Evolutionary conservation across 176 grass and related monocot genomes (phyloP), one percentile per base, ranked within the genome.

Genomic region (Rhipidocladum racemiflorum): DNA sequence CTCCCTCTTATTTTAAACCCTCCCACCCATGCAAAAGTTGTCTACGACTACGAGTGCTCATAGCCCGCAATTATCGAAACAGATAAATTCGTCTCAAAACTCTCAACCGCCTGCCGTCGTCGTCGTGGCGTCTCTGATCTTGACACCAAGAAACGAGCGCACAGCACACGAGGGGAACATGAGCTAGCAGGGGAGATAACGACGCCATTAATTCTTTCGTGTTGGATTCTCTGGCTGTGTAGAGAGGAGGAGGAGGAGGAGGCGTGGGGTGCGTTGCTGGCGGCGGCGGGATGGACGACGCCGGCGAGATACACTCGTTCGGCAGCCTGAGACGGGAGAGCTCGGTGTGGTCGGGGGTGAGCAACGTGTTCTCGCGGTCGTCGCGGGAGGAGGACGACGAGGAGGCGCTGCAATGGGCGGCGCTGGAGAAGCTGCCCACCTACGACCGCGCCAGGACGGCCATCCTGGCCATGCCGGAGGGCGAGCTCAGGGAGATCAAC

Each of bases 391-490:
- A 50, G 4, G 89, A 94, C 68, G 92, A 94, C 75, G 89, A 94
- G 89, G 92, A 94, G 83, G 92, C 89, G 15, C 92, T 94, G 67
- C 81, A 84, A 65, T 94, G 92, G 89, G 89, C 92, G 27, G 83
- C 89, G 44, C 86, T 94, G 10, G 89, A 94, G 86, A 78, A 70
- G 92, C 83, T 94, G 57, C 89, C 92, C 4, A 94, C 92, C 23
- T 94, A 87, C 67, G 83, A 86, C 71, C 76, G 92, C 9, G 86
- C 90, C 1, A 35, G 89, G 44, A 89, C 66, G 36, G 61, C 83
- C n/a, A 57, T 94, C 54, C 92, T 94, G 17, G 72, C 85, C 72
- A 89, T 91, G 75, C 80, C 83, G 3, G 92, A 91, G 60, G 92
- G 92, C 8, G 79, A 86, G 40, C 86, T 85, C 18, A 68, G 71